Conservation (phyloP, 805 yeast species). For the Candida railenensis region DNA sequence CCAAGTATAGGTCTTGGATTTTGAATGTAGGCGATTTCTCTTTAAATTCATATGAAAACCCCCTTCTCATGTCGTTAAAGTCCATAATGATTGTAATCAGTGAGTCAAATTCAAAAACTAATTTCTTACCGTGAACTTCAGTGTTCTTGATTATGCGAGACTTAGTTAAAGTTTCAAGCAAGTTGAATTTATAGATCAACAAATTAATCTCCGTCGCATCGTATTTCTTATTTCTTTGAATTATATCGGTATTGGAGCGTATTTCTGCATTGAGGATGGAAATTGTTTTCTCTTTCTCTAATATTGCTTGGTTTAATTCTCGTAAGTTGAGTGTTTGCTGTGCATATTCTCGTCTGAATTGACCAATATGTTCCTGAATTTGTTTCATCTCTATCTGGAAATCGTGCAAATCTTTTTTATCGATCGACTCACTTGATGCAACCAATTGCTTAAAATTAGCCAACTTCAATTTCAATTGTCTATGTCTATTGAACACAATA, state of each 20-base stretch:
- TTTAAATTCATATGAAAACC: neutral
- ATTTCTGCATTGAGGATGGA: conserved; percentile 11
- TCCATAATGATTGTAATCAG: conserved; percentile 11
- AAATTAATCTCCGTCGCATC: conserved; percentile 19
- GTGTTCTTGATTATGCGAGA: conserved; percentile 10
- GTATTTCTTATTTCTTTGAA: conserved; percentile 16
- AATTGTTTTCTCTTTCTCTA: conserved; percentile 10
- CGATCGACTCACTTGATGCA: conserved; percentile 3
- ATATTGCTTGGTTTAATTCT: conserved; percentile 10
- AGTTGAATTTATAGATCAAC: conserved; percentile 18
- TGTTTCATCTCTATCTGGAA: conserved; percentile 13
- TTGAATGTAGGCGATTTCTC: neutral
- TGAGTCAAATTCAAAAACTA: conserved; percentile 13
- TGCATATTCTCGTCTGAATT: conserved; percentile 10
- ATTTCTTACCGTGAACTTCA: neutral
- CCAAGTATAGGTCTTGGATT: neutral
- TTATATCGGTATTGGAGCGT: conserved; percentile 8
- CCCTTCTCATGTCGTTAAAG: conserved; percentile 4
- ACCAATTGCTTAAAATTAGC: neutral
- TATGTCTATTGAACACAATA: neutral
- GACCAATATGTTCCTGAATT: conserved; percentile 1
- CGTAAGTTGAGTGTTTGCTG: conserved; percentile 10
- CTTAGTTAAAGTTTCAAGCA: conserved; percentile 26
- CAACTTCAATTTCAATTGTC: neutral
- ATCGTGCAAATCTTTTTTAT: conserved; percentile 10